Conservation (phyloP, 805 yeast species). For the Metschnikowia cubensis region DNA sequence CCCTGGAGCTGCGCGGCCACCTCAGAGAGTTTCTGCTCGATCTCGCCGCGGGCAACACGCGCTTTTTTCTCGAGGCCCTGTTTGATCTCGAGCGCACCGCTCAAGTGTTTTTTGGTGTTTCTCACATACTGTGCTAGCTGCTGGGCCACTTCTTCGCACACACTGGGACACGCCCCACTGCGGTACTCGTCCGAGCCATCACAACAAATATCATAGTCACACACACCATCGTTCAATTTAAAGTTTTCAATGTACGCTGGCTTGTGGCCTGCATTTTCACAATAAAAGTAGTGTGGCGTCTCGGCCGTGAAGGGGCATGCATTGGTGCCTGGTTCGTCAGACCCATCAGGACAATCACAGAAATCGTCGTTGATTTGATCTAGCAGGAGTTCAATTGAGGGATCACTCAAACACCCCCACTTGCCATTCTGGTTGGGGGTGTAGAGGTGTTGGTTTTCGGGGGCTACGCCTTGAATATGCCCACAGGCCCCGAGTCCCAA, state of each 20-base stretch:
- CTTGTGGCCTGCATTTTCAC: constrained; percentile 69
- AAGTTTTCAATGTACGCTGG: constrained; percentile 60
- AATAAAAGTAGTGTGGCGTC: constrained; percentile 51
- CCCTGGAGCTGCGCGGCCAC: neutral
- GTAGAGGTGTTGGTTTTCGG: constrained; percentile 43
- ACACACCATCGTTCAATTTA: constrained; percentile 82
- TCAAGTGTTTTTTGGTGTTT: constrained; percentile 6
- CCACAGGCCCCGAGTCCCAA: constrained; percentile 1
- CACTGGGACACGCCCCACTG: constrained; percentile 47
- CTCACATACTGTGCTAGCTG: constrained; percentile 24
- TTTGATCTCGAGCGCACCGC: constrained; percentile 27
- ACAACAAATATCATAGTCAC: constrained; percentile 87
- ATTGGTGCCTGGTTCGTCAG: constrained; percentile 93
- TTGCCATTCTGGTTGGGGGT: constrained; percentile 45
- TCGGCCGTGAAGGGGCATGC: constrained; percentile 53
- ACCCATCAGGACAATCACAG: constrained; percentile 97
- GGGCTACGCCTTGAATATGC: constrained; percentile 33
- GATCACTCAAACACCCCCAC: constrained; percentile 70
- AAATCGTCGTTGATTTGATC: constrained; percentile 78
- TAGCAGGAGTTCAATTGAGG: constrained; percentile 57
- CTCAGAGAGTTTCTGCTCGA: constrained; percentile 10
- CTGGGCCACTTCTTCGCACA: constrained; percentile 48
- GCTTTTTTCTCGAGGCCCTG: constrained; percentile 23
- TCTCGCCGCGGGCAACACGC: constrained; percentile 10
- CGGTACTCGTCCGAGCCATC: constrained; percentile 88